phyloP scores from a whole-genome alignment of 2,329 filamentous ascomycete genomes.

The Monilinia aucupariae region DNA sequence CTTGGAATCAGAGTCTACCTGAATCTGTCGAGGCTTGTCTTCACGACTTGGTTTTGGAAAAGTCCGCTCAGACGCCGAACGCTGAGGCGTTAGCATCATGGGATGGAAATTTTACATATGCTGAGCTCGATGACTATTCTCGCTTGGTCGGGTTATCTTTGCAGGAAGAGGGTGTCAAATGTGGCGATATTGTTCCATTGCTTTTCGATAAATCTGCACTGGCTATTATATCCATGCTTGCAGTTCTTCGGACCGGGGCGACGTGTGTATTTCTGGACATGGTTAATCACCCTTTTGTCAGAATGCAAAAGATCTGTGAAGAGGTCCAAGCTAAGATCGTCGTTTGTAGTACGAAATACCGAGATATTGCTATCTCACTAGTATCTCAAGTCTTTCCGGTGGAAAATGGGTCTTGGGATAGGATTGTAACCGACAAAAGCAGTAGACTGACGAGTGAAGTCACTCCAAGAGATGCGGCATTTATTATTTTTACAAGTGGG shows the following conservation, averaged over 20 bases:
- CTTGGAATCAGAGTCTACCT: background rate
- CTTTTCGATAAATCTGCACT: slow-evolving; percentile 26
- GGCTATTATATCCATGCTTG: slow-evolving; percentile 30
- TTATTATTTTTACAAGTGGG: slow-evolving; percentile 43
- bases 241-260: slow-evolving; percentile 27
- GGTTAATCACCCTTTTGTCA: background rate
- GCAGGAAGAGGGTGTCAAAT: background rate
- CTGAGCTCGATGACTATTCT: background rate
- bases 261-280: background rate
- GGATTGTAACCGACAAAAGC: background rate
- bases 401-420: background rate
- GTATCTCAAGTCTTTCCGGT: background rate
- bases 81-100: background rate
- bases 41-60: background rate
- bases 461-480: slow-evolving; percentile 26
- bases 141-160: background rate
- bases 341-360: background rate
- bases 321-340: background rate
- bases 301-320: background rate
- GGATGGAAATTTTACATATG: background rate
- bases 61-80: background rate
- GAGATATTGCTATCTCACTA: background rate
- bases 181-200: slow-evolving; percentile 17
- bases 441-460: background rate
- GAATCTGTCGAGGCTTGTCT: background rate